These are phyloP conservation scores for Beauveria caledonica DNA, from an alignment of 2,329 filamentous ascomycete species.

Conservation along the genomic window DNA sequence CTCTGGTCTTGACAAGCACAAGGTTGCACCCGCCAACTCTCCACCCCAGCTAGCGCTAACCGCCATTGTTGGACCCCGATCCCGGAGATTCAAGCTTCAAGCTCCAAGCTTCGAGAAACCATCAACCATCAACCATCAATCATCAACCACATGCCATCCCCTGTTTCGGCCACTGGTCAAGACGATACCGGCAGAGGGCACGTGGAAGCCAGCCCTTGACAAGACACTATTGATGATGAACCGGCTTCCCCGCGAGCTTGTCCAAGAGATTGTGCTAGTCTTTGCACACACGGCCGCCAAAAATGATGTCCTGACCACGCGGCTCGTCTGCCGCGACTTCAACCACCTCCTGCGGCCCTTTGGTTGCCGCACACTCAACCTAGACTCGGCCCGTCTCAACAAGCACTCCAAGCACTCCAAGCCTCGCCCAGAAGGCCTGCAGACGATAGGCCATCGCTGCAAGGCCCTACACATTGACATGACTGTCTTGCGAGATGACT, in stretches of 20 bases:
- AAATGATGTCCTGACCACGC: constrained; percentile 35
- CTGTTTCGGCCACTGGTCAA: not conserved
- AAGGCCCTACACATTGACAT: constrained; percentile 43
- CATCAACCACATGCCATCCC: not conserved
- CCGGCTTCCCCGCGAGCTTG: constrained; percentile 38
- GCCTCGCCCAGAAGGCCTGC: constrained; percentile 33
- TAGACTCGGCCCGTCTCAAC: constrained; percentile 43
- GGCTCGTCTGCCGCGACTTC: constrained; percentile 42
- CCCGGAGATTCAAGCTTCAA: not conserved
- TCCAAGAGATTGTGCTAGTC: constrained; percentile 37
- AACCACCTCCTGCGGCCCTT: constrained; percentile 37
- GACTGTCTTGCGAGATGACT: constrained; percentile 44
- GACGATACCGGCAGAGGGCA: not conserved
- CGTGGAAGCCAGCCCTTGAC: too few species aligned
- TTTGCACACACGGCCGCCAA: constrained; percentile 34
- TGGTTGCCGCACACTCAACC: constrained; percentile 37
- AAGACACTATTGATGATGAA: constrained; percentile 27
- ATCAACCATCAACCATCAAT: too few species aligned
- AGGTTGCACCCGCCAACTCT: not conserved
- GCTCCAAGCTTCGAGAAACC: too few species aligned
- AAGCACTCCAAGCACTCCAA: constrained; percentile 24
- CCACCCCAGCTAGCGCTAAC: not conserved
- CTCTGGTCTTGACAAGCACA: not conserved
- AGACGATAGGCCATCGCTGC: constrained; percentile 38
- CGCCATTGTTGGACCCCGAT: not conserved